Conservation (phyloP, 768 basidiomycete species). For the Suillus subaureus region DNA sequence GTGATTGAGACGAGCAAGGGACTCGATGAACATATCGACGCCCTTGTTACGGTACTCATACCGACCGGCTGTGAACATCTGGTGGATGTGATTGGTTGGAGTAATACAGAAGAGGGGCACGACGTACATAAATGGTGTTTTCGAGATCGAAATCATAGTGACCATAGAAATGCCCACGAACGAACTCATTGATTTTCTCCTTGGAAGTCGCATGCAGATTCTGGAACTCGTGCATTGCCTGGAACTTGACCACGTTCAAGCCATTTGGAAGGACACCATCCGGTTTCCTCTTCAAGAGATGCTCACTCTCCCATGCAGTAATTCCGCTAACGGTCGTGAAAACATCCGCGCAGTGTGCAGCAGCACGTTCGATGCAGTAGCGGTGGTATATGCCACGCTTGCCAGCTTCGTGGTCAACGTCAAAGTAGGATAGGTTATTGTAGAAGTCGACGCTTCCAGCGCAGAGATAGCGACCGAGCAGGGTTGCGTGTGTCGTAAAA, state of each 20-base stretch:
- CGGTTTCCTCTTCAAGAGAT: conserved; percentile 94
- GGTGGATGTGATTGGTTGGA: conserved; percentile 15
- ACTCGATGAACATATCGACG: conserved; percentile 99
- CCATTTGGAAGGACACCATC: conserved; percentile 98
- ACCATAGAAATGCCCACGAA: conserved; percentile 97
- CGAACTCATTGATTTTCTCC: conserved; percentile 98
- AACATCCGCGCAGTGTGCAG: conserved; percentile 95
- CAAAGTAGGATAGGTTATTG: conserved; percentile 99
- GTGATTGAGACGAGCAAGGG: conserved; percentile 83
- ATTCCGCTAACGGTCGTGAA: conserved; percentile 99
- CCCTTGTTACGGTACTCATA: conserved; percentile 99
- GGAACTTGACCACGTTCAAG: conserved; percentile 97
- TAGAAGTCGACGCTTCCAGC: conserved; percentile 99
- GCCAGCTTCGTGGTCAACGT: conserved; percentile 98
- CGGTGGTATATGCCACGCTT: conserved; percentile 98
- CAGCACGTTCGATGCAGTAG: conserved; percentile 96
- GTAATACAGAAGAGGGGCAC: background rate
- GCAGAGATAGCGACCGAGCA: conserved; percentile 97
- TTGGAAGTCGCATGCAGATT: conserved; percentile 92
- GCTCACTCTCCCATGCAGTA: conserved; percentile 96
- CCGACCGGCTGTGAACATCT: conserved; percentile 99
- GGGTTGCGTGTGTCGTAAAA: conserved; percentile 98
- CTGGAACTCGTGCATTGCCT: conserved; percentile 99
- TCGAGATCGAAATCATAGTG: conserved; percentile 96
- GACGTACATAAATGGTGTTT: conserved; percentile 79